Evolutionary conservation across 2,329 filamentous ascomycete species (phyloP).

Genomic region (Aureobasidium lini): DNA sequence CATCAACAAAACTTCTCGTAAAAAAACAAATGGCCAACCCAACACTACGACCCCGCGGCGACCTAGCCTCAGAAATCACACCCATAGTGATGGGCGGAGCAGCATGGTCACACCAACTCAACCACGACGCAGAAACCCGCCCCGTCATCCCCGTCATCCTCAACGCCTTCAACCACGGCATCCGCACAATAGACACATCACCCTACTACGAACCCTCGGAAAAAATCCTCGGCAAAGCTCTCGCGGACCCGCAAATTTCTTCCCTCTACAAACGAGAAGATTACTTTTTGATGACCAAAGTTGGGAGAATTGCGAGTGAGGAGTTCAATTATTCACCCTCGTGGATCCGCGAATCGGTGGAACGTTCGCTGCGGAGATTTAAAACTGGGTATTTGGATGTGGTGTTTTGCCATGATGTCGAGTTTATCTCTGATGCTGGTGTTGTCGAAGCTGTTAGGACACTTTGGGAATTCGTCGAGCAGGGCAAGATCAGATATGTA

Average conservation of each 20-base stretch:
- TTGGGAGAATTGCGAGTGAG: constrained; percentile 53
- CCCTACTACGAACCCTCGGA: constrained; percentile 82
- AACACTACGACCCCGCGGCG: background rate
- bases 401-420: constrained; percentile 69
- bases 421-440: constrained; percentile 59
- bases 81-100: constrained; percentile 73
- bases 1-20: background rate
- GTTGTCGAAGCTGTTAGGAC: constrained; percentile 50
- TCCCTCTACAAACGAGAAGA: constrained; percentile 42
- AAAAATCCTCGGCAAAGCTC: constrained; percentile 53
- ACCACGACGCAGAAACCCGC: constrained; percentile 56
- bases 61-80: constrained; percentile 41
- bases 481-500: constrained; percentile 64
- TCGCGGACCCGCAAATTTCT: constrained; percentile 48
- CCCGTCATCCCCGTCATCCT: constrained; percentile 61
- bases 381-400: constrained; percentile 60
- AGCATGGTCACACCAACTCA: constrained; percentile 76
- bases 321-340: constrained; percentile 63
- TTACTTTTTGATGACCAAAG: constrained; percentile 65
- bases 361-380: constrained; percentile 54
- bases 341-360: constrained; percentile 56
- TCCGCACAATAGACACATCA: constrained; percentile 71
- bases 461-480: constrained; percentile 60
- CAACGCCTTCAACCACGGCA: constrained; percentile 57
- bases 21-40: background rate